Base-by-base conservation (phyloP, 2,329 filamentous ascomycete genomes). In the Botryosphaeria agaves region DNA sequence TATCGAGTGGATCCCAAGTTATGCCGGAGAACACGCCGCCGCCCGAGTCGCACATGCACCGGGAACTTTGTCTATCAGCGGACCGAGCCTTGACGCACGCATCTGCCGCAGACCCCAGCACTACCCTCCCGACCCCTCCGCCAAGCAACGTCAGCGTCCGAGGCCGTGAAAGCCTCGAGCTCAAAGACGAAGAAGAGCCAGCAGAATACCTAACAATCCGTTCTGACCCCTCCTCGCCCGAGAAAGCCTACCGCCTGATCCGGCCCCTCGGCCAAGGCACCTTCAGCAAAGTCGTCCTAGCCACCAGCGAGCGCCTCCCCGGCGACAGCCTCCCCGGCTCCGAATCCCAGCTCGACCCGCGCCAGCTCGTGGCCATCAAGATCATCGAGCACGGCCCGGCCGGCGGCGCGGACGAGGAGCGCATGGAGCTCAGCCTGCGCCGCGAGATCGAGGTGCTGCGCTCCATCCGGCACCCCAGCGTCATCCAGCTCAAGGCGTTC, bases 381-480 rank as follows among this genome's bases (percentile, higher is more conserved):
- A 74, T 98, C 26, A 87, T 91, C 48, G 83, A 94, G 52, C 84
- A 93, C 54, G 89, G 87, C 3, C 87, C 89, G 1, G 82, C 82
- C 15, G 89, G 89, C 31, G 87, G 87, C 27, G 87, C 85, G 3
- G 89, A 89, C 29, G 84, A 93, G 49, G 81, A 93, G 43, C 74
- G 89, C 23, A 76, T 95, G 37, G 87, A 94, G 53, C 82, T 89
- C 55, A 91, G 84, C 33, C 59, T 98, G 38, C 92, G 93, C 56
- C 74, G 89, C 36, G 89, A 98, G 59, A 69, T 98, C 24, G 87
- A 95, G 44, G 91, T 98, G 40, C 76, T 98, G 61, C 83, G 79
- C 49, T 72, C 69, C 12, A 75, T 95, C 42, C 76, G 77, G 31
- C 85, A 98, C 52, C 87, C 89, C 1, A 92, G 81, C 3, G 61